Percentiles rank a stretch among this genome's conserved stretches.
phyloP scores from a whole-genome alignment of 2,329 filamentous ascomycete species.

The Pseudogymnoascus sp. region DNA sequence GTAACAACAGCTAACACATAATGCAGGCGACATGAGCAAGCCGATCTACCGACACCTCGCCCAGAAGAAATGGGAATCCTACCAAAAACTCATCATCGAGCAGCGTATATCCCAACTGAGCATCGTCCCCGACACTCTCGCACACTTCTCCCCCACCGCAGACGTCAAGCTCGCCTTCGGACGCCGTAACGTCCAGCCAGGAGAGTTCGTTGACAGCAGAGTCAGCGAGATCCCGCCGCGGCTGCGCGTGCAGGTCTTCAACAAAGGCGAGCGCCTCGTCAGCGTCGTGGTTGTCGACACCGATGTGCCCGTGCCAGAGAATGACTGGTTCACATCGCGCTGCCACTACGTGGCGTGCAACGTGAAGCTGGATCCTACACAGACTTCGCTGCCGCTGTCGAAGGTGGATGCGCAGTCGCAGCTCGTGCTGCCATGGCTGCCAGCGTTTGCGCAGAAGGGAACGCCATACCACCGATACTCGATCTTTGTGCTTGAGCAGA shows the following conservation, averaged over 20 bases:
- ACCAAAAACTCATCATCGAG: conserved; percentile 68
- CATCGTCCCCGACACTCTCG: conserved; percentile 80
- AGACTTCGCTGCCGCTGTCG: conserved; percentile 56
- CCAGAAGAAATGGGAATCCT: conserved; percentile 77
- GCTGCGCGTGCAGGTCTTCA: conserved; percentile 78
- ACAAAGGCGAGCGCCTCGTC: conserved; percentile 71
- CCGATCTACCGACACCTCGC: conserved; percentile 91
- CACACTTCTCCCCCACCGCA: conserved; percentile 66
- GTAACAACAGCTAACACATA: conserved; percentile 19
- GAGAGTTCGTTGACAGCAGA: conserved; percentile 67
- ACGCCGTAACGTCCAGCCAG: conserved; percentile 61
- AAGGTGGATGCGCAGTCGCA: conserved; percentile 53
- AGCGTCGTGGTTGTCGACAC: conserved; percentile 81
- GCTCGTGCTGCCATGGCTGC: conserved; percentile 71
- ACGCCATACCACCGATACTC: conserved; percentile 83
- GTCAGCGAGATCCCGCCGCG: conserved; percentile 67
- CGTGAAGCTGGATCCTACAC: conserved; percentile 54
- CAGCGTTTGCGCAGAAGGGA: conserved; percentile 82
- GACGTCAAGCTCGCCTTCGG: conserved; percentile 80
- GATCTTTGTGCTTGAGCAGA: conserved; percentile 77
- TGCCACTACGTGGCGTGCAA: conserved; percentile 83
- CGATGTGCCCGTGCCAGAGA: conserved; percentile 74
- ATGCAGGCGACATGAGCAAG: conserved; percentile 82
- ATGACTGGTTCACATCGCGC: conserved; percentile 68
- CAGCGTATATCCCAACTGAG: conserved; percentile 84